Evolutionary conservation across 176 grass and related monocot species (phyloP), one percentile per base, ranked within the genome.

Genomic region (Pontederia crassipes): DNA sequence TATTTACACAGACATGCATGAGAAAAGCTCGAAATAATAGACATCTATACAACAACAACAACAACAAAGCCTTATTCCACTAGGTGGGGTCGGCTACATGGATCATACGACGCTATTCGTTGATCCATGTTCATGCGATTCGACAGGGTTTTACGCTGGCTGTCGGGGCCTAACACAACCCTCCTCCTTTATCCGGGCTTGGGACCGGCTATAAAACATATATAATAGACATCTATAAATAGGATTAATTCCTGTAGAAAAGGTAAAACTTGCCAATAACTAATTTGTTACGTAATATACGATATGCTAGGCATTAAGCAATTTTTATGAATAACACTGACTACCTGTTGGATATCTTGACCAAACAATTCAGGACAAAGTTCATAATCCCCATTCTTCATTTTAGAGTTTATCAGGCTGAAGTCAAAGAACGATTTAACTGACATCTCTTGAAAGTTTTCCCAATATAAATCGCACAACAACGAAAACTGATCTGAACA

Each of bases 401-500:
- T 83, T 74, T 80, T 92, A 49, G 80, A 47, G 60, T 92, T 81
- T 26, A 98, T 83, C 64, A 61, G 78, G 63, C 55, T 79, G 70
- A 92, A 81, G 73, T 85, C 65, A 71, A 92, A 85, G 29, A 77
- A 72, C 35, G 61, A 58, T 17, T 73, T 72, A 67, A 61, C 67
- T 62, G 85, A 74, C 45, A 52, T 71, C 49, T 76, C 77, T 81
- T 80, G 77, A 74, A 98, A 89, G 45, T 52, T 75, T 75, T 58
- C 67, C 67, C 75, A 73, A 59, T 92, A 53, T 64, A 85, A 65
- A 82, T 98, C 74, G 68, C 87, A 98, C 57, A 98, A 40, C 48
- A 89, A 68, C 32, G 84, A 84, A 75, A 98, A 98, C 59, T 89
- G 91, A 49, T 92, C 84, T 0, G 93, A 92, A 55, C 84, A 54